Base-by-base conservation (phyloP, 2,329 filamentous ascomycete genomes). In the Fonsecaea multimorphosa region DNA sequence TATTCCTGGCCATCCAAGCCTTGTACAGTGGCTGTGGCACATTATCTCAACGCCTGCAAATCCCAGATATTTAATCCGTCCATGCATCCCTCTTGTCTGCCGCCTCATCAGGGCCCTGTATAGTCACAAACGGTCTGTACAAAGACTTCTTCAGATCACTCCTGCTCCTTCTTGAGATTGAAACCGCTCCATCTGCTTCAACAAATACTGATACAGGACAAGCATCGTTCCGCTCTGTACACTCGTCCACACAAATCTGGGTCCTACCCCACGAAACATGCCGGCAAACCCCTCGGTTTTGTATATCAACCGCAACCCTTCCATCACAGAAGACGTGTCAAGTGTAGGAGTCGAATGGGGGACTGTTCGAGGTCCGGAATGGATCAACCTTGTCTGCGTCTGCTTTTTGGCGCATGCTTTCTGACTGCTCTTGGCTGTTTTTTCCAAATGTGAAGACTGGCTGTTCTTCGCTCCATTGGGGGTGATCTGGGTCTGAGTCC, bases 181-280 rank as follows among this genome's bases (percentile, higher is more conserved):
- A n/a, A 67, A 46, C 27, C 58, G 51, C 65, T 93, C 90, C 71
- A 98, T 85, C 78, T 89, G 87, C 73, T 90, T 89, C 75, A 98
- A 80, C 63, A 98, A 82, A 66, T 89, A 90, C 80, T 98, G 94
- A 78, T 98, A 98, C 77, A 97, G 83, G 72, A 98, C 93, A 76
- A 98, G 83, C 94, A 98, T 98, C 71, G 92, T 96, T 49, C 93
- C 91, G 74, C 91, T 97, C 81, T 99, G 95, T 64, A 98, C 92
- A 74, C 94, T 97, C 24, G 95, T 99, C 95, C 95, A 99, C 14
- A 98, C 92, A 64, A 90, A 90, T 61, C 95, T 87, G 1, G 95
- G 95, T 0, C 94, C 94, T 1, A 99, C 94, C 29, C 95, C 95
- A 64, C 95, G 87, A 79, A 99, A 99, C 89, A 92, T 96, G 1